Evolutionary conservation across 768 basidiomycete species (phyloP).

Genomic region (Dictyophora rubrovolvata): DNA sequence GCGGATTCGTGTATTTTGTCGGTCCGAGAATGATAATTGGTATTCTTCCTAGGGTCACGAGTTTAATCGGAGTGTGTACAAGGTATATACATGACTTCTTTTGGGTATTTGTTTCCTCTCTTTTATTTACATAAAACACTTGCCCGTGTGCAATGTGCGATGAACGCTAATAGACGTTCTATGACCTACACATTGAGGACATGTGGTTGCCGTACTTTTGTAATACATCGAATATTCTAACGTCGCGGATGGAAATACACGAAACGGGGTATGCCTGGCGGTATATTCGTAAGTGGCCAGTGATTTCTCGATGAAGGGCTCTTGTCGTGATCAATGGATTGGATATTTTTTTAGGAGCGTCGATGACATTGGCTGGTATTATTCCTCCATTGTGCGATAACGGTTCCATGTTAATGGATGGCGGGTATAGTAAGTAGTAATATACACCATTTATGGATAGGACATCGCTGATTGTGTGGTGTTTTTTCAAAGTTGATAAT

Average conservation of each 20-base stretch:
- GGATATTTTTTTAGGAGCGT: slow-evolving; percentile 57
- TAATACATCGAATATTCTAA: slow-evolving; percentile 95
- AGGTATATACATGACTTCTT: slow-evolving; percentile 33
- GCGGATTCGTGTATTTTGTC: neutral
- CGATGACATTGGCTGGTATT: slow-evolving; percentile 94
- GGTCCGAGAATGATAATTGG: neutral
- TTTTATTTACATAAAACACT: neutral
- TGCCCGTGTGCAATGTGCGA: too few relatives aligned
- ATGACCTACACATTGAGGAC: slow-evolving; percentile 90
- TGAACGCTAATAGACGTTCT: slow-evolving; percentile 56
- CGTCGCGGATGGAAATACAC: slow-evolving; percentile 94
- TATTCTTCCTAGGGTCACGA: slow-evolving; percentile 63
- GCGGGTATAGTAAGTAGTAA: slow-evolving; percentile 64
- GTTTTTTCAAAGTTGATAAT: slow-evolving; percentile 58
- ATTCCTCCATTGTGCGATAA: slow-evolving; percentile 92
- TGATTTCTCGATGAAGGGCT: neutral
- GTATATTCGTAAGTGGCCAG: slow-evolving; percentile 54
- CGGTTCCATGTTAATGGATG: slow-evolving; percentile 85
- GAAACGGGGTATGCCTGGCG: slow-evolving; percentile 99
- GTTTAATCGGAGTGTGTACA: slow-evolving; percentile 91
- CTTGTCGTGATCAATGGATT: neutral
- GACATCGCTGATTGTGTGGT: slow-evolving; percentile 7
- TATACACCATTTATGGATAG: neutral
- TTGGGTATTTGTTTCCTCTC: slow-evolving; percentile 10
- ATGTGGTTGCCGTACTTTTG: slow-evolving; percentile 99